Base-by-base conservation (phyloP, 1,284 basidiomycete species). In the Sanghuangporus sanghuang region DNA sequence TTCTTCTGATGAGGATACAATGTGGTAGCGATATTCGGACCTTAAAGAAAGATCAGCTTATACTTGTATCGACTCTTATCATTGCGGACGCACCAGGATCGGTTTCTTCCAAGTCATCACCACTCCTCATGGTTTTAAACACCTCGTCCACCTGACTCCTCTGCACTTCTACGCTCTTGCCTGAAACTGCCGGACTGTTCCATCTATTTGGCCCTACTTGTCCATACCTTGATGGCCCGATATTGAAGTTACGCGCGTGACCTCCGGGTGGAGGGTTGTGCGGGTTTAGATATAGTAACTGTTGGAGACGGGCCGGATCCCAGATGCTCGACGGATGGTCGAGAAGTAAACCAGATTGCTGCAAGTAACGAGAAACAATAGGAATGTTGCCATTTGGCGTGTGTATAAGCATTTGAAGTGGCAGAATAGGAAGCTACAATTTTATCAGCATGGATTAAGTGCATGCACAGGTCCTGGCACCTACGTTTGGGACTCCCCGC, bases 1-100 rank as follows among this genome's bases (percentile, higher is more conserved):
- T 97, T 96, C 78, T 96, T 96, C 78, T 99, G 97, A 78, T 99
- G 97, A 16, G 95, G 92, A 75, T 98, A 98, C 7, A 99, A 80
- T 52, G 77, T 82, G n/a, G 97, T 97, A 40, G 87, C 88, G 66
- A 99, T 86, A 71, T 94, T 87, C n/a, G 84, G 76, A 53, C 81
- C 92, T 95, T 71, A 16, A 9, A 57, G 9, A 27, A 36, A 44
- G 21, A 12, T 53, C 21, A 32, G 21, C 21, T 46, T 35, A 7
- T 16, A 46, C 42, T 32, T 9, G n/a, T 54, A 52, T 38, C 4
- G 2, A 9, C 35, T 54, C 7, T 16, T 27, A 58, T 59, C 16
- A 57, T 52, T 83, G 84, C 71, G 54, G 44, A 83, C 85, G 71
- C 73, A 92, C 92, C 80, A 61, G 95, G 86, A 73, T 95, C 89